Percentiles rank a stretch among this genome's conserved stretches.
Evolutionary conservation across 2,329 filamentous ascomycete genomes (phyloP).

Genomic region (Sclerotinia nivalis): DNA sequence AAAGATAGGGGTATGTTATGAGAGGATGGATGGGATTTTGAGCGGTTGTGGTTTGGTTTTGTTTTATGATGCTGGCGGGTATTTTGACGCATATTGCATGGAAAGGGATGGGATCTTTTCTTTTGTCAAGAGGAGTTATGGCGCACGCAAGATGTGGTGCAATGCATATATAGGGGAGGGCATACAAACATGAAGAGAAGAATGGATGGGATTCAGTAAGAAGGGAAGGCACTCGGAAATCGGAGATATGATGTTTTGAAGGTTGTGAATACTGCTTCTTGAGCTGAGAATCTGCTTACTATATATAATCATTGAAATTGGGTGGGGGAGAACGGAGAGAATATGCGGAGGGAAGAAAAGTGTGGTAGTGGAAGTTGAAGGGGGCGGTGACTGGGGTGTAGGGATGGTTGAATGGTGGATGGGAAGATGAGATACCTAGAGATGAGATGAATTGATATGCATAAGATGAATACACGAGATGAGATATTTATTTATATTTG

Average conservation of each 20-base stretch:
- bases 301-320: conserved; percentile 24
- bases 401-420: background rate
- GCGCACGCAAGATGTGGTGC: background rate
- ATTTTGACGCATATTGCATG: conserved; percentile 3
- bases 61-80: conserved; percentile 1
- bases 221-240: background rate
- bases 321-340: background rate
- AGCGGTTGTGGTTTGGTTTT: background rate
- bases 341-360: background rate
- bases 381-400: too few species aligned
- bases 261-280: conserved; percentile 21
- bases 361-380: background rate
- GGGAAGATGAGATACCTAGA: background rate
- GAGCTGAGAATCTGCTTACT: conserved; percentile 24
- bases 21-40: background rate
- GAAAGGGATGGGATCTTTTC: background rate
- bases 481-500: conserved; percentile 8
- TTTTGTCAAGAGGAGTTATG: conserved; percentile 5
- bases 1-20: background rate
- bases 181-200: conserved; percentile 4
- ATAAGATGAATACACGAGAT: conserved; percentile 22
- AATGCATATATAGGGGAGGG: conserved; percentile 1
- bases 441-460: conserved; percentile 18
- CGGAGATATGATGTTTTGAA: background rate
- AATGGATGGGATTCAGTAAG: background rate